These are phyloP conservation scores for Paramyrothecium sp. DNA, from an alignment of 2,329 filamentous ascomycete genomes.

Conservation along the genomic window DNA sequence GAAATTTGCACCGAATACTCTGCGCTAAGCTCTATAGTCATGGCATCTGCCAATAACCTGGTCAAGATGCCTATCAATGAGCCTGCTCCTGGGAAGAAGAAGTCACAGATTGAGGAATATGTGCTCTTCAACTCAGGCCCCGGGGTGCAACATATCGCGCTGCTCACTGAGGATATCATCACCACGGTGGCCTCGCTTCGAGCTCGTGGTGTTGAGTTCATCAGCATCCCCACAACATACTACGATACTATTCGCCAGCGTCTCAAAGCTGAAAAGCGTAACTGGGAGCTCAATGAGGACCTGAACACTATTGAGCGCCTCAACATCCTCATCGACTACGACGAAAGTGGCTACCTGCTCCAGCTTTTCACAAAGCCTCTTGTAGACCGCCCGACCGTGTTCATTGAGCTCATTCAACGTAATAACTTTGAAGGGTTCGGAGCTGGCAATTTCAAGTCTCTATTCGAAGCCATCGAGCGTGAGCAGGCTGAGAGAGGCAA, in stretches of 20 bases:
- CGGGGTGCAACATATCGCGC: slow-evolving; percentile 80
- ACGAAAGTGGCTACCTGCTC: slow-evolving; percentile 73
- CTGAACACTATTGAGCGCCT: slow-evolving; percentile 65
- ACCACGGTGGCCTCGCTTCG: slow-evolving; percentile 66
- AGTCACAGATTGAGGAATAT: slow-evolving; percentile 80
- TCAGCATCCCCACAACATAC: slow-evolving; percentile 72
- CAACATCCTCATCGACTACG: slow-evolving; percentile 81
- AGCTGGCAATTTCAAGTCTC: slow-evolving; percentile 79
- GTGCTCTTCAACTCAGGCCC: slow-evolving; percentile 73
- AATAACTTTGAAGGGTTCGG: slow-evolving; percentile 80
- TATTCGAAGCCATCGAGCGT: slow-evolving; percentile 82
- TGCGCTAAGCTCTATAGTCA: slow-evolving; percentile 74
- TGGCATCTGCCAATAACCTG: slow-evolving; percentile 69
- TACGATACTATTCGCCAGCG: slow-evolving; percentile 67
- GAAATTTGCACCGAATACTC: slow-evolving; percentile 81
- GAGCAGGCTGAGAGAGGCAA: slow-evolving; percentile 55
- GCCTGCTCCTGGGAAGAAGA: slow-evolving; percentile 74
- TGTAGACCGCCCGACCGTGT: slow-evolving; percentile 82
- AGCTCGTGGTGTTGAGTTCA: slow-evolving; percentile 77
- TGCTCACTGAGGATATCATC: slow-evolving; percentile 72
- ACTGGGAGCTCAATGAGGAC: slow-evolving; percentile 63
- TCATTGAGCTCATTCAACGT: slow-evolving; percentile 82
- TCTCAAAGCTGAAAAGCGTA: slow-evolving; percentile 48
- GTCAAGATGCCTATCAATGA: slow-evolving; percentile 93
- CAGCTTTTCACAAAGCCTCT: slow-evolving; percentile 73